phyloP scores from a whole-genome alignment of 2,329 filamentous ascomycete genomes.

The Pestalotiopsis sp. region DNA sequence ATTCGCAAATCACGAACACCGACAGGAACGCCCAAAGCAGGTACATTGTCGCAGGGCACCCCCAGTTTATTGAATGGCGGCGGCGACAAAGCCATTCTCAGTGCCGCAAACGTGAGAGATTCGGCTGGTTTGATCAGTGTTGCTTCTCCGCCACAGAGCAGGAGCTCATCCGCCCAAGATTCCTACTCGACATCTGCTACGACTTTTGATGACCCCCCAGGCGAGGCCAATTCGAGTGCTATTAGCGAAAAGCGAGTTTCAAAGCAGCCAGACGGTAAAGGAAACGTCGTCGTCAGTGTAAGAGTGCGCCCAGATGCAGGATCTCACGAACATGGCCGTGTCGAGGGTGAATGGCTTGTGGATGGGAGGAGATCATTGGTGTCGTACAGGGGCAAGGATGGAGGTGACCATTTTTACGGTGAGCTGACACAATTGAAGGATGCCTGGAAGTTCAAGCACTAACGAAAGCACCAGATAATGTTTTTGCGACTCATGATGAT shows the following conservation, averaged over 20 bases:
- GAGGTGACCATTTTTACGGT: slow-evolving; percentile 93
- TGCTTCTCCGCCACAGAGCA: slow-evolving; percentile 82
- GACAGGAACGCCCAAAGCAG: slow-evolving; percentile 52
- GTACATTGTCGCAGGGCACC: slow-evolving; percentile 52
- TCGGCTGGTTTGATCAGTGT: slow-evolving; percentile 77
- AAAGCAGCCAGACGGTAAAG: slow-evolving; percentile 70
- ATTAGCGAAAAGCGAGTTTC: slow-evolving; percentile 50
- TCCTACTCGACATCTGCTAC: slow-evolving; percentile 91
- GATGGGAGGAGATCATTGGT: slow-evolving; percentile 83
- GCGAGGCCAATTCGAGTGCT: slow-evolving; percentile 49
- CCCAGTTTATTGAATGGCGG: slow-evolving; percentile 80
- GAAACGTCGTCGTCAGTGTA: slow-evolving; percentile 95
- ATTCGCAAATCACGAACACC: slow-evolving; percentile 53
- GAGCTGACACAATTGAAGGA: slow-evolving; percentile 32
- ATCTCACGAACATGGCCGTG: slow-evolving; percentile 56
- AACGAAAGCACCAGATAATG: slow-evolving; percentile 70
- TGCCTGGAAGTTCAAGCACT: slow-evolving; percentile 11
- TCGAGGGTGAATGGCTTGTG: slow-evolving; percentile 88
- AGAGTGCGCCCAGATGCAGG: slow-evolving; percentile 83
- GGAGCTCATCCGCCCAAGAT: slow-evolving; percentile 88
- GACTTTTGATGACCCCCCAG: slow-evolving; percentile 77
- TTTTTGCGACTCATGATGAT: slow-evolving; percentile 91
- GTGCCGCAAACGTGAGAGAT: slow-evolving; percentile 61
- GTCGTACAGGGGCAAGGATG: slow-evolving; percentile 83
- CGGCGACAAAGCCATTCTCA: slow-evolving; percentile 73